phyloP scores from a whole-genome alignment of 495 filamentous ascomycete species.

The Talaromyces ruber region DNA sequence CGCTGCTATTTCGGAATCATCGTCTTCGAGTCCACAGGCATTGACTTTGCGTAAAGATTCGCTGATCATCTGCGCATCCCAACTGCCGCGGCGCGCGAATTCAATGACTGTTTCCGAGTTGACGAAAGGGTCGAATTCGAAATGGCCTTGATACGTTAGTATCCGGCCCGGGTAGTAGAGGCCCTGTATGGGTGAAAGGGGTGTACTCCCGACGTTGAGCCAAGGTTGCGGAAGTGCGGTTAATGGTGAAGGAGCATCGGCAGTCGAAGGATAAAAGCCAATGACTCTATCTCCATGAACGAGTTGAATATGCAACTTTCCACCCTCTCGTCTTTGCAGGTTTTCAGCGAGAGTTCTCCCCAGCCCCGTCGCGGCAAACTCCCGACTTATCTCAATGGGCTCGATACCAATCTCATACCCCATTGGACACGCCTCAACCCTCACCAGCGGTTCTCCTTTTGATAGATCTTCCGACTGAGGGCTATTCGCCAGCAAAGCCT shows the following conservation, averaged over 20 bases:
- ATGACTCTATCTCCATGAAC: slow-evolving; percentile 27
- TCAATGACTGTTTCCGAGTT: slow-evolving; percentile 25
- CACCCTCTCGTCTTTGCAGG: not conserved
- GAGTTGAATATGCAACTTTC: slow-evolving; percentile 19
- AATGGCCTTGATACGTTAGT: slow-evolving; percentile 34
- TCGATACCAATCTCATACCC: slow-evolving; percentile 34
- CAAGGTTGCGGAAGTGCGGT: slow-evolving; percentile 15
- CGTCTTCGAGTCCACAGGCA: slow-evolving; percentile 13
- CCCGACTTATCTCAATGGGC: slow-evolving; percentile 17
- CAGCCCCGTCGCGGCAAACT: slow-evolving; percentile 14
- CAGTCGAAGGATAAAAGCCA: slow-evolving; percentile 7
- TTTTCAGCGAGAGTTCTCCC: not conserved
- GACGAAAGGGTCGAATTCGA: slow-evolving; percentile 32
- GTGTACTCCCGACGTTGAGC: slow-evolving; percentile 26
- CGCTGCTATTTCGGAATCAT: slow-evolving; percentile 30
- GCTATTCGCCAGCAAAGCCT: slow-evolving; percentile 19
- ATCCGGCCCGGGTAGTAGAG: slow-evolving; percentile 26
- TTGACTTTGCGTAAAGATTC: slow-evolving; percentile 16
- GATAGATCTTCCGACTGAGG: no score
- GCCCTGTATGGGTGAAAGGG: slow-evolving; percentile 29
- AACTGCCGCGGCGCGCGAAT: slow-evolving; percentile 22
- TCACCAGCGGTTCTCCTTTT: slow-evolving; percentile 1
- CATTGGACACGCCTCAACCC: slow-evolving; percentile 6
- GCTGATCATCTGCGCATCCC: slow-evolving; percentile 12
- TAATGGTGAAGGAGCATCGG: not conserved